phyloP scores from a whole-genome alignment of 306 rosid species.

The Corylus americana region DNA sequence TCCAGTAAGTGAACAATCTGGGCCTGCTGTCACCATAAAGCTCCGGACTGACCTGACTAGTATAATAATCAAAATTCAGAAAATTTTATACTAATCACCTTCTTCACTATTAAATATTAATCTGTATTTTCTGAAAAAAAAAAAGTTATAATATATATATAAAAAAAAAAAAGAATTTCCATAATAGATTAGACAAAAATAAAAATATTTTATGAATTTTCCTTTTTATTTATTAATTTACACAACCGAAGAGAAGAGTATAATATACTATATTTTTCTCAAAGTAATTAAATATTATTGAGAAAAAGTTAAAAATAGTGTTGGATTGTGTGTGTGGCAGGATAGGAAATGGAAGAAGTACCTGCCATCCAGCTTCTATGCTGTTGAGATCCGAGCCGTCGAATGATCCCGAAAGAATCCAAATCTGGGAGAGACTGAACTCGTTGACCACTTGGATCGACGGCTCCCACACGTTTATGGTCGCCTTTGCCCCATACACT shows the following conservation, averaged over 20 bases:
- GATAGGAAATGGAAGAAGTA: conserved; percentile 43
- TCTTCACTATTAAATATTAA: neutral
- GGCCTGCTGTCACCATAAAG: conserved; percentile 98
- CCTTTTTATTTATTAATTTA: too few relatives aligned
- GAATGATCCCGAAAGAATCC: conserved; percentile 89
- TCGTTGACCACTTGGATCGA: conserved; percentile 71
- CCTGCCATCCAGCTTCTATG: conserved; percentile 99
- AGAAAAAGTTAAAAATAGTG: neutral
- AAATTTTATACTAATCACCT: neutral
- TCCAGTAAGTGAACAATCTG: conserved; percentile 95
- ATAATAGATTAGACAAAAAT: too few relatives aligned
- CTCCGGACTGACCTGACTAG: conserved; percentile 99
- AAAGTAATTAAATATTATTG: too few relatives aligned
- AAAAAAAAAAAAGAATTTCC: too few relatives aligned
- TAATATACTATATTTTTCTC: too few relatives aligned
- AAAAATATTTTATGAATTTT: too few relatives aligned
- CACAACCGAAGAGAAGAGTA: too few relatives aligned
- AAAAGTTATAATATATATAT: neutral
- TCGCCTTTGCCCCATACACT: conserved; percentile 84
- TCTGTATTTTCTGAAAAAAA: too few relatives aligned
- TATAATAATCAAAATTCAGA: conserved; percentile 71
- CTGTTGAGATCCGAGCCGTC: conserved; percentile 97
- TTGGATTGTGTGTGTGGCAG: conserved; percentile 15
- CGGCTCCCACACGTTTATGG: conserved; percentile 93
- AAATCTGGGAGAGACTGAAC: conserved; percentile 87